Conservation (phyloP, 2,329 filamentous ascomycete genomes). For the Coniosporium tulheliwenetii region DNA sequence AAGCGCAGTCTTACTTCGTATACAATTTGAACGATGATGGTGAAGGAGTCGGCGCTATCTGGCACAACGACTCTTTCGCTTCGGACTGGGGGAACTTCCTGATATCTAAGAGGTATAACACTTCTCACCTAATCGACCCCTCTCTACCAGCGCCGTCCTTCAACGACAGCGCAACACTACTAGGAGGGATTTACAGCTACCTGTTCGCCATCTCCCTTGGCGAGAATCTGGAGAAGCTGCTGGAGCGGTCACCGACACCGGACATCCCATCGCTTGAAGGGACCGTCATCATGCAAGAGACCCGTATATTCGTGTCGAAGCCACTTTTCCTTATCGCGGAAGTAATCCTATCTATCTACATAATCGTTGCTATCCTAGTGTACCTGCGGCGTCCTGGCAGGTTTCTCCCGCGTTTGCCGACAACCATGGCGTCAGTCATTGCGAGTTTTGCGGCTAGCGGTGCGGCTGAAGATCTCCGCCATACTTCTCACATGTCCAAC, state of each 20-base stretch:
- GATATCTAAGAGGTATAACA: constrained; percentile 15
- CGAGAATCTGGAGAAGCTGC: constrained; percentile 22
- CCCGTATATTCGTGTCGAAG: constrained; percentile 32
- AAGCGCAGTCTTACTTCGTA: constrained; percentile 5
- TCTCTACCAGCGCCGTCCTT: constrained; percentile 15
- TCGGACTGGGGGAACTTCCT: constrained; percentile 34
- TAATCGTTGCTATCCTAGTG: constrained; percentile 24
- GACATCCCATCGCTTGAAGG: constrained; percentile 4
- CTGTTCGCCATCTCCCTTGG: constrained; percentile 30
- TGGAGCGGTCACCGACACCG: constrained; percentile 10
- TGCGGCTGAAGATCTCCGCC: constrained; percentile 20
- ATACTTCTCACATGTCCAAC: constrained; percentile 8
- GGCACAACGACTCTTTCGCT: constrained; percentile 33
- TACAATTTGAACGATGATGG: no score
- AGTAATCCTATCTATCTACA: constrained; percentile 26
- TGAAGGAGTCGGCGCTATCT: constrained; percentile 8
- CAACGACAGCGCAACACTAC: constrained; percentile 5
- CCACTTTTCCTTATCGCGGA: constrained; percentile 31
- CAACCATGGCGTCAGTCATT: constrained; percentile 31
- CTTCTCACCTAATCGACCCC: constrained; percentile 20
- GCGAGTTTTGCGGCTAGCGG: constrained; percentile 33
- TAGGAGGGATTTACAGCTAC: constrained; percentile 17
- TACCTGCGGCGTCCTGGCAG: constrained; percentile 26
- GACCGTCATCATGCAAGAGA: constrained; percentile 12
- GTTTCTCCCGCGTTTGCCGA: constrained; percentile 36